Evolutionary conservation across 2,329 filamentous ascomycete genomes (phyloP), one percentile per base, ranked within the genome.

Genomic region (Thermomyces lanuginosus): DNA sequence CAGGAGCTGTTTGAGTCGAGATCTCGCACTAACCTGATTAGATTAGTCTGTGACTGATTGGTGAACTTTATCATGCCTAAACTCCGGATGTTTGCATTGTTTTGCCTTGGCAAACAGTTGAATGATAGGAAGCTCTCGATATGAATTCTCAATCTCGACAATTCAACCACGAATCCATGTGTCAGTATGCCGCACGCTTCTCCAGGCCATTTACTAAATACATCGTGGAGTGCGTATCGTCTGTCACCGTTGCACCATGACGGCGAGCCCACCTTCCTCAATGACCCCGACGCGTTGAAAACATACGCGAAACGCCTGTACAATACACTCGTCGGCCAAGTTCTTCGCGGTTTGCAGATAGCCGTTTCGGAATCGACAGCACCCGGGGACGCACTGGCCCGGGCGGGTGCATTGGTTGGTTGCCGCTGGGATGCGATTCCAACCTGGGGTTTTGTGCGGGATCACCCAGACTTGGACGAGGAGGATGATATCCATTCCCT

Each of bases 171-270:
- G 18, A 20, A 20, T 20, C 18, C 8, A 20, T 20, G 10, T 21
- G 17, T 4, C 16, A 33, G 23, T 11, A 52, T 53, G 48, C 38
- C 39, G 12, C 30, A 38, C 26, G 32, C 36, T 31, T 41, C 28
- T 9, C 29, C 30, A 14, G 31, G 57, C 29, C 58, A 61, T 7
- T 49, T 68, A 20, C 62, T 64, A 39, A 58, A 61, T 38, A 57
- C 56, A n/a, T 65, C 62, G 15, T 68, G 62, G 55, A 60, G 49
- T n/a, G 45, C 63, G 26, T 61, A 65, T 41, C 61, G 63, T 36
- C 44, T 66, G 6, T 66, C 64, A 3, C 63, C 63, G n/a, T 54
- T 69, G 20, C 58, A 66, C 40, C 57, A 64, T 38, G 53, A 48
- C 30, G 49, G 51, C 21, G 47, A 56, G 8, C 46, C 41, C 26